A percentile compares a stretch with the other conserved stretches of the same genome.
These are phyloP conservation scores for Eucalyptus sp. DNA, from an alignment of 345 rosid genomes.

Conservation along the genomic window DNA sequence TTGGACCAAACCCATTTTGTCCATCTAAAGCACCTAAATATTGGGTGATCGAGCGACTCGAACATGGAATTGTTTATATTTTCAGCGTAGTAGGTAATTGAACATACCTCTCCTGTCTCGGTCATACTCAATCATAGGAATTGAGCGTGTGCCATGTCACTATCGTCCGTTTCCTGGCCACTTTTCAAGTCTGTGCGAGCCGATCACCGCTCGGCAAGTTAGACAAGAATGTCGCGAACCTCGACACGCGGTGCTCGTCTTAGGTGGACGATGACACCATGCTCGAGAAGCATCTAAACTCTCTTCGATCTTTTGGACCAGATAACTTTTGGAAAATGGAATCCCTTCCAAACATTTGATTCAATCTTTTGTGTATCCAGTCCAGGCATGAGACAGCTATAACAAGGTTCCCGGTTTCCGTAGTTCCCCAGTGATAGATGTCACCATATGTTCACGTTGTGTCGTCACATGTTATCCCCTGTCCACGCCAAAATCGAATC, in stretches of 20 bases:
- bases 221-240: not conserved
- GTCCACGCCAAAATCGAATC: not conserved
- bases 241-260: not conserved
- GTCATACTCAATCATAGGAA: not conserved
- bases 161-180: not conserved
- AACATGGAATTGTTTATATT: not conserved
- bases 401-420: not conserved
- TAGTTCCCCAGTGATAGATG: not conserved
- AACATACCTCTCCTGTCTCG: not conserved
- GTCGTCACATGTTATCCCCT: not conserved
- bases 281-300: not conserved
- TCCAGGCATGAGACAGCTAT: not conserved
- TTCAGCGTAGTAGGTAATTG: not conserved
- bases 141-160: not conserved
- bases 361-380: not conserved
- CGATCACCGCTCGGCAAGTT: not conserved
- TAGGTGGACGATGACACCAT: not conserved
- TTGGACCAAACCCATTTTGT: not conserved
- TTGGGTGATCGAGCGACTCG: not conserved
- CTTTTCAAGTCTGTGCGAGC: not conserved
- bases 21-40: not conserved
- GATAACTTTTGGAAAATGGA: not conserved
- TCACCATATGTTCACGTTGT: not conserved
- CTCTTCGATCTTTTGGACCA: not conserved
- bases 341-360: not conserved